Evolutionary conservation across 306 rosid species (phyloP).

Genomic region (Acacia crassicarpa): DNA sequence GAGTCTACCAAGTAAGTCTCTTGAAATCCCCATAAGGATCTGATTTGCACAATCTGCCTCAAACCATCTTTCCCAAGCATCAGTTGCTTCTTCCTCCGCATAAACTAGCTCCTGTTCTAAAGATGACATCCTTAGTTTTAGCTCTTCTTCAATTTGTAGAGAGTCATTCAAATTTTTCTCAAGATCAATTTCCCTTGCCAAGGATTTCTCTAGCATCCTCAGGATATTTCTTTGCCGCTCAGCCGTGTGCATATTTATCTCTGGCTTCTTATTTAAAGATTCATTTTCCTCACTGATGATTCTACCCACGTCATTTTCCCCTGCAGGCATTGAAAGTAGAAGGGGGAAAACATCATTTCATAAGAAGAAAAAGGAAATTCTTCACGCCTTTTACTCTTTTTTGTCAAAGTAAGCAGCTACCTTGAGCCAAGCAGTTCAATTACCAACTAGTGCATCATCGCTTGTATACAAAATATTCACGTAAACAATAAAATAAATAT

Average conservation of each 20-base stretch:
- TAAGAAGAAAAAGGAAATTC: constrained; percentile 10
- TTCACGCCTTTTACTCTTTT: constrained; percentile 18
- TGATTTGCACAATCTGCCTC: constrained; percentile 61
- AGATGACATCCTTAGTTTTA: constrained; percentile 43
- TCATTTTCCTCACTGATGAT: constrained; percentile 44
- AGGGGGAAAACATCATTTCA: background rate
- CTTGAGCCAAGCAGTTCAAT: constrained; percentile 24
- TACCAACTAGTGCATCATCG: background rate
- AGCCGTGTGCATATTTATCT: constrained; percentile 59
- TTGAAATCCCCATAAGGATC: constrained; percentile 64
- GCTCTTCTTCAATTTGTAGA: constrained; percentile 50
- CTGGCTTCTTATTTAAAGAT: constrained; percentile 31
- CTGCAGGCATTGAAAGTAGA: constrained; percentile 44
- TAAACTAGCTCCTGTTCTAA: constrained; percentile 50
- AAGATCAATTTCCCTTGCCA: constrained; percentile 82
- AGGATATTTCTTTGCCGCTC: constrained; percentile 70
- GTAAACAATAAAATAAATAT: background rate
- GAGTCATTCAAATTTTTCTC: constrained; percentile 62
- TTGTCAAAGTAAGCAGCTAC: constrained; percentile 30
- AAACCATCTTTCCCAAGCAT: constrained; percentile 63
- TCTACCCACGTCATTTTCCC: constrained; percentile 41
- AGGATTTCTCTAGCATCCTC: constrained; percentile 76
- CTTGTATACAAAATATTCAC: background rate
- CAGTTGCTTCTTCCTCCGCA: constrained; percentile 63
- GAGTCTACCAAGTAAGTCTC: constrained; percentile 63